Conservation (phyloP, 2,329 filamentous ascomycete genomes). For the Magnaporthiopsis incrustans region DNA sequence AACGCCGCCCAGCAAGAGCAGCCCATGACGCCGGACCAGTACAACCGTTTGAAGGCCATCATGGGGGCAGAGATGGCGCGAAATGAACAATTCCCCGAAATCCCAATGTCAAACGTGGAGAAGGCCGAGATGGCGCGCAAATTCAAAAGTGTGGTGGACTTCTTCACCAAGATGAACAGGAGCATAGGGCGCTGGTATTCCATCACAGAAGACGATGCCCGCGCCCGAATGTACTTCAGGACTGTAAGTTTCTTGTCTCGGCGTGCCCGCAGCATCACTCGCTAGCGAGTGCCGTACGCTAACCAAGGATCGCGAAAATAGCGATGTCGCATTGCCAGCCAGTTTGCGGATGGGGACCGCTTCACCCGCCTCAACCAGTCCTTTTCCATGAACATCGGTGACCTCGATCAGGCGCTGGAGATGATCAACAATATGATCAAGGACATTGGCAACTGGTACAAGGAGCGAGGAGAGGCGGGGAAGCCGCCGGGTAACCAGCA, state of each 20-base stretch:
- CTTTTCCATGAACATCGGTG: slow-evolving; percentile 43
- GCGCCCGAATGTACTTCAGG: slow-evolving; percentile 44
- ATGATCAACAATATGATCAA: slow-evolving; percentile 45
- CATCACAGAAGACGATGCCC: slow-evolving; percentile 38
- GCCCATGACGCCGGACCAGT: not conserved
- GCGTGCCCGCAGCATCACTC: not conserved
- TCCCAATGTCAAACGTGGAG: slow-evolving; percentile 38
- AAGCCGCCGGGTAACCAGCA: slow-evolving; percentile 17
- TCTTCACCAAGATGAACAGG: slow-evolving; percentile 37
- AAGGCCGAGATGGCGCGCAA: slow-evolving; percentile 35
- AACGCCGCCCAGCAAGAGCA: slow-evolving; percentile 8
- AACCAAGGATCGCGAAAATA: slow-evolving; percentile 23
- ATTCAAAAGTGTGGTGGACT: slow-evolving; percentile 30
- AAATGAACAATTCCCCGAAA: slow-evolving; percentile 36
- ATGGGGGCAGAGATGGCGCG: slow-evolving; percentile 15
- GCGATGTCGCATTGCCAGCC: slow-evolving; percentile 44
- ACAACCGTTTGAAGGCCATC: not conserved
- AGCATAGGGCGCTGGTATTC: slow-evolving; percentile 39
- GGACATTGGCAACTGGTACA: slow-evolving; percentile 23
- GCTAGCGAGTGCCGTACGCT: slow-evolving; percentile 17
- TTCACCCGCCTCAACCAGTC: slow-evolving; percentile 36
- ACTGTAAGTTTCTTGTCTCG: slow-evolving; percentile 31
- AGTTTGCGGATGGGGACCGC: slow-evolving; percentile 43
- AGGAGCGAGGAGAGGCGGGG: not conserved
- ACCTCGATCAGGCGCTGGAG: slow-evolving; percentile 39